Base-by-base conservation (phyloP, 2,329 filamentous ascomycete species). In the Geosmithia flava region DNA sequence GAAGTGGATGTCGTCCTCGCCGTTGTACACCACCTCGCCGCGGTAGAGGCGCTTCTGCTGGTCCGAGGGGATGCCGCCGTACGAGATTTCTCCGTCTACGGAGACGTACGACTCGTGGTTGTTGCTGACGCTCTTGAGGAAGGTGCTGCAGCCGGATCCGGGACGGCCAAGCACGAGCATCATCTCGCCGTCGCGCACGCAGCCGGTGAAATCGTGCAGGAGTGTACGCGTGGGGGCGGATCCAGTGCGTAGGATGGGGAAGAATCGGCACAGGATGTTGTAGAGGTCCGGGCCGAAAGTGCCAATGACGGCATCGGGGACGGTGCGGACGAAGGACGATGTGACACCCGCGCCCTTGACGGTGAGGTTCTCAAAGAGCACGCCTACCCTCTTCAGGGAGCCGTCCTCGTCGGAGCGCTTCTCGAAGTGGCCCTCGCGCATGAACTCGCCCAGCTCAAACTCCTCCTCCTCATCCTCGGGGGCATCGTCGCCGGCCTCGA, bases 201-300 rank as follows among this genome's bases (percentile, higher is more conserved):
- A 57, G 3, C 63, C 63, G 3, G 62, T 61, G 48, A 66, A 64
- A 45, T 64, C 56, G 42, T 55, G 48, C 41, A 64, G 54, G 10
- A 64, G 53, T 13, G 54, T 53, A 19, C 61, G 55, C 1, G 57
- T 60, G 0, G 55, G 59, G 1, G 55, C 50, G 11, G 54, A 51
- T 23, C 47, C 44, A 30, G 59, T 43, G 2, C 52, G 54, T 13
- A 62, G 49, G 23, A 50, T 52, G 11, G 52, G 42, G 42, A 53
- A n/a, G 50, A 49, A 48, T 15, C 59, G 55, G 29, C 62, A 63
- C 15, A 89, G 55, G 7, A 87, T 65, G 20, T 69, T 74, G 60
- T 87, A 91, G 1, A 91, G 66, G 61, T 91, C 87, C 0, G 86
- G 86, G 0, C 87, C 87, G 59, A 93, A 91, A 0, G 85, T 89